Conservation (phyloP, 257 asterid species). For the Solanum chmielewskii region DNA sequence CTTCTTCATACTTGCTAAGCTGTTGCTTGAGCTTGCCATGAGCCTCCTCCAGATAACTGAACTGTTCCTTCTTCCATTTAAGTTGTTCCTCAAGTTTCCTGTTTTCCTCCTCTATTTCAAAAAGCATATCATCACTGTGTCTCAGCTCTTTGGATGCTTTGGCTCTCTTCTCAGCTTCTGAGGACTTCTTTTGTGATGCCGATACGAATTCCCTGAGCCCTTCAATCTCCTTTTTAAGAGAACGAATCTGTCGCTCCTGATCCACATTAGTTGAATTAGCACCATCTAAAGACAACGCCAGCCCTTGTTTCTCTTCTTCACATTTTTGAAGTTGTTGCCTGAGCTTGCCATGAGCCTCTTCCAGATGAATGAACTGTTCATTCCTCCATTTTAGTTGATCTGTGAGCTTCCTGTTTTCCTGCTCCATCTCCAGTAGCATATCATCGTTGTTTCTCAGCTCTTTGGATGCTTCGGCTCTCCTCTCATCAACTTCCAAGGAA, state of each 20-base stretch:
- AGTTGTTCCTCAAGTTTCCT: constrained; percentile 51
- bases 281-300: background rate
- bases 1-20: constrained; percentile 45
- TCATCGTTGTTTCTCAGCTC: constrained; percentile 38
- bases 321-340: constrained; percentile 24
- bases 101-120: constrained; percentile 46
- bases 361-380: constrained; percentile 71
- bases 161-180: constrained; percentile 20
- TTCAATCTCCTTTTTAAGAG: constrained; percentile 5
- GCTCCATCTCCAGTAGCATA: constrained; percentile 39
- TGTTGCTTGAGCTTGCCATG: constrained; percentile 49
- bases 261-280: background rate
- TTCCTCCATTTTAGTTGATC: constrained; percentile 81
- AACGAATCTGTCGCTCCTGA: background rate
- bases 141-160: constrained; percentile 17
- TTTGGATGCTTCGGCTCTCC: constrained; percentile 7
- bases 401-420: constrained; percentile 41
- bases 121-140: constrained; percentile 39
- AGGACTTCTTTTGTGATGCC: background rate
- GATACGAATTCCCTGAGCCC: background rate
- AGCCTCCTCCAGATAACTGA: constrained; percentile 67
- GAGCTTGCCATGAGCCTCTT: constrained; percentile 73
- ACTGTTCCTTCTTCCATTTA: constrained; percentile 91
- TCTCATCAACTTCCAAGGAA: constrained; percentile 12
- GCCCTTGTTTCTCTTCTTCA: constrained; percentile 29